Evolutionary conservation across 805 yeast species (phyloP).

Genomic region (Cyberlindnera maclurae): DNA sequence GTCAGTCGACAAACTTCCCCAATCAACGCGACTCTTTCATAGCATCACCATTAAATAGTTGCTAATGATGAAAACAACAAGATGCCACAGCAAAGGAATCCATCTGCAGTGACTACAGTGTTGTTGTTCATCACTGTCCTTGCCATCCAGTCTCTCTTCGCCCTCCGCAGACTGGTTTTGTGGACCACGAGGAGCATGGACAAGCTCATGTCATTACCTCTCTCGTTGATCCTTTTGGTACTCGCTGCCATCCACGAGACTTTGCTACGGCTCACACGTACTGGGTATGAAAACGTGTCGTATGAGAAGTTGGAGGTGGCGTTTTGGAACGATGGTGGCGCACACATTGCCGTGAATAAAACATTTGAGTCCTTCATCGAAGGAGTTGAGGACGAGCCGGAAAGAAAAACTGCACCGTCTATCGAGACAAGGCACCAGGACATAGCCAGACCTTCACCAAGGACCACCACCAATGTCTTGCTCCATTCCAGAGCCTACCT

Average conservation of each 20-base stretch:
- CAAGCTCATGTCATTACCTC: constrained; percentile 2
- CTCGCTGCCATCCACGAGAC: constrained; percentile 1
- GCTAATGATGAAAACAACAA: no score
- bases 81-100: no score
- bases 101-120: no score
- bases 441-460: no score
- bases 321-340: constrained; percentile 1
- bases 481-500: no score
- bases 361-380: background rate
- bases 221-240: constrained; percentile 4
- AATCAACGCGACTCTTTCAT: no score
- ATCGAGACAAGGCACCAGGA: no score
- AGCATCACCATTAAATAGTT: no score
- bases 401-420: no score
- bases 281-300: background rate
- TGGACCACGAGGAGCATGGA: constrained; percentile 4
- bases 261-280: background rate
- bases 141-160: background rate
- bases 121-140: background rate
- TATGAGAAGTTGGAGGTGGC: background rate
- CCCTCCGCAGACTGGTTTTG: constrained; percentile 2
- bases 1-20: background rate
- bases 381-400: no score
- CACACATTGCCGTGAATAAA: background rate
- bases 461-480: no score